Base-by-base conservation (phyloP, 805 yeast genomes). In the Nakazawaea peltata region DNA sequence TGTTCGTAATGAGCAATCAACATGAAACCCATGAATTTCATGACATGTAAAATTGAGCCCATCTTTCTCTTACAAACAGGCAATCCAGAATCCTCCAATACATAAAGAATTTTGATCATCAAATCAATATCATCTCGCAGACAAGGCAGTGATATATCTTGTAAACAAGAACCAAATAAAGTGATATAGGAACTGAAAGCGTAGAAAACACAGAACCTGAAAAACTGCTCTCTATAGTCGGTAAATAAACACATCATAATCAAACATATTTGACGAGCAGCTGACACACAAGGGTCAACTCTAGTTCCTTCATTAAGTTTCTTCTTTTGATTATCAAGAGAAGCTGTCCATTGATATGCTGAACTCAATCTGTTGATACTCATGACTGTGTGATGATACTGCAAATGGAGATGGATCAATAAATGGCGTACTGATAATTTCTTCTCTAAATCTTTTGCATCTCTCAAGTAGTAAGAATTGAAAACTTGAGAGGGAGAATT, bases 151-250 rank as follows among this genome's bases (percentile, higher is more conserved):
- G 31, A 33, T 9, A 51, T 48, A 14, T 36, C 39, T 23, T 50
- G 49, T 9, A 59, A 26, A 28, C 48, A 44, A 13, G 45, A 48
- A 10, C 54, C 51, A 37, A 51, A 43, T 12, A 59, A 33, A 1
- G 56, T 41, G 24, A 59, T 37, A 33, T 46, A 54, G 3, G 61
- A 56, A 41, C 53, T 42, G 30, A 59, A 50, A 13, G 61, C 55
- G 34, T 48, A 57, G 39, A 48, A 56, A 3, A 47, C 28, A 22
- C 45, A 42, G 30, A 48, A 50, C 21, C 43, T 43, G 4, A 47
- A 41, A 33, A 41, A 49, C 21, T 42, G 39, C 0, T 39, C 19
- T 13, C 43, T 37, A 6, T 33, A 32, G 4, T 14, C 12, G 33
- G 48, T 47, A n/a, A n/a, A n/a, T 14, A 47, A 36, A 10, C 33